These are phyloP conservation scores for Penicillium sp. DNA, from an alignment of 2,329 filamentous ascomycete genomes.

Conservation along the genomic window DNA sequence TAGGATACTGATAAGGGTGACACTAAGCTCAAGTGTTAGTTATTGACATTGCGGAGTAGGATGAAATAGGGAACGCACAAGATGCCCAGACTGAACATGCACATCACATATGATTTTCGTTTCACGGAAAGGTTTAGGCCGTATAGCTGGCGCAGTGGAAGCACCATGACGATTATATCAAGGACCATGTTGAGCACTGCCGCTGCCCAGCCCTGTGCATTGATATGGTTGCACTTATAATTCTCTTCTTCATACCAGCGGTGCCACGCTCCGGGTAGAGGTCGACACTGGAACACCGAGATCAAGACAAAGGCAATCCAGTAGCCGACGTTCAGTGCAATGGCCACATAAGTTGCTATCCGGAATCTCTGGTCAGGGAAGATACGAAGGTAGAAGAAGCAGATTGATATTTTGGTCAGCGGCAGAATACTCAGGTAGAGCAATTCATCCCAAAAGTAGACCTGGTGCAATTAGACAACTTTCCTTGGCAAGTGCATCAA, in stretches of 20 bases:
- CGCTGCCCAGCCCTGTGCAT: constrained; percentile 31
- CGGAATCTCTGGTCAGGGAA: constrained; percentile 35
- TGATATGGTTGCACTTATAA: constrained; percentile 32
- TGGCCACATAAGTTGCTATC: constrained; percentile 22
- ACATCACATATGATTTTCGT: constrained; percentile 27
- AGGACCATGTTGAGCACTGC: constrained; percentile 28
- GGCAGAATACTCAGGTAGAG: constrained; percentile 29
- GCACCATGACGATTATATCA: constrained; percentile 24
- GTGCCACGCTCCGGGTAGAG: constrained; percentile 34
- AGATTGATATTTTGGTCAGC: constrained; percentile 27
- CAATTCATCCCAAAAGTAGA: constrained; percentile 28
- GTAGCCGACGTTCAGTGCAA: constrained; percentile 27
- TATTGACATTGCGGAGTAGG: background rate
- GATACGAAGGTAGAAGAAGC: constrained; percentile 36
- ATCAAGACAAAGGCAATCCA: constrained; percentile 28
- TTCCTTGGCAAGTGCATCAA: constrained; percentile 2
- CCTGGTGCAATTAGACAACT: constrained; percentile 20
- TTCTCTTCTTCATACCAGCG: constrained; percentile 32
- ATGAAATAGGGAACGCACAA: constrained; percentile 23
- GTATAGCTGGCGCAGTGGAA: constrained; percentile 25
- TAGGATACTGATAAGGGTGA: constrained; percentile 40
- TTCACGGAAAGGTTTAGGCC: constrained; percentile 21
- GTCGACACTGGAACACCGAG: constrained; percentile 34
- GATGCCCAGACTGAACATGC: constrained; percentile 32
- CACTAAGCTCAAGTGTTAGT: constrained; percentile 22